Evolutionary conservation across 306 rosid genomes (phyloP).

Genomic region (Canavalia gladiata): DNA sequence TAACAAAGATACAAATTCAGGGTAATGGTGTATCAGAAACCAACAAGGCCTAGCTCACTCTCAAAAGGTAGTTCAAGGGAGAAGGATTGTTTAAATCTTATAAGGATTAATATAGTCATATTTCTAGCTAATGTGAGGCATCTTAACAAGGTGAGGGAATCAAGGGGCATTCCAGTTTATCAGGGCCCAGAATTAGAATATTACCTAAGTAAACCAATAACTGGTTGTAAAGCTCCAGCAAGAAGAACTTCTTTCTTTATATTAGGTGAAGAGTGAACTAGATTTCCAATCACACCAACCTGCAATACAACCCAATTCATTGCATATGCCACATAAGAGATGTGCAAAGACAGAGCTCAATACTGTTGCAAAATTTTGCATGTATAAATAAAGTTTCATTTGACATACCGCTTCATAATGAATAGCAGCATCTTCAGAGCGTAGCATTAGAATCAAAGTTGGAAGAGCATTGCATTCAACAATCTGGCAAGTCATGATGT

Average conservation of each 20-base stretch:
- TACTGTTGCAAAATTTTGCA: constrained; percentile 34
- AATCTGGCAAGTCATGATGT: constrained; percentile 70
- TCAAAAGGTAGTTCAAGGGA: no score
- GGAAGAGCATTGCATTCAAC: constrained; percentile 99
- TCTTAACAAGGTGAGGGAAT: neutral
- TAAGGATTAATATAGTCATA: no score
- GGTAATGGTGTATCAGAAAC: neutral
- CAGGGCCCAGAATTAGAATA: constrained; percentile 37
- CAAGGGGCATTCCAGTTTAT: constrained; percentile 5
- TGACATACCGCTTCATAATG: constrained; percentile 96
- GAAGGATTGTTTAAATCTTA: no score
- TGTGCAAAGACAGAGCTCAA: constrained; percentile 36
- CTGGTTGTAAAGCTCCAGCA: constrained; percentile 99
- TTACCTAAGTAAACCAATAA: constrained; percentile 94
- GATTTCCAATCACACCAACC: constrained; percentile 99
- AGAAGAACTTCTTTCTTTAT: constrained; percentile 95
- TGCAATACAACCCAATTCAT: constrained; percentile 60
- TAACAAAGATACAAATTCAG: constrained; percentile 18
- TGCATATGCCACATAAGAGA: constrained; percentile 39
- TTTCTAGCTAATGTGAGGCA: no score
- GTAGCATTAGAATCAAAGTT: constrained; percentile 93
- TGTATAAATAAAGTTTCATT: constrained; percentile 20
- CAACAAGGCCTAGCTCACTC: no score
- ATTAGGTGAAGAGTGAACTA: constrained; percentile 96
- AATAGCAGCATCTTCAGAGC: constrained; percentile 95